Conservation (phyloP, 306 rosid species). For the Quercus suber region DNA sequence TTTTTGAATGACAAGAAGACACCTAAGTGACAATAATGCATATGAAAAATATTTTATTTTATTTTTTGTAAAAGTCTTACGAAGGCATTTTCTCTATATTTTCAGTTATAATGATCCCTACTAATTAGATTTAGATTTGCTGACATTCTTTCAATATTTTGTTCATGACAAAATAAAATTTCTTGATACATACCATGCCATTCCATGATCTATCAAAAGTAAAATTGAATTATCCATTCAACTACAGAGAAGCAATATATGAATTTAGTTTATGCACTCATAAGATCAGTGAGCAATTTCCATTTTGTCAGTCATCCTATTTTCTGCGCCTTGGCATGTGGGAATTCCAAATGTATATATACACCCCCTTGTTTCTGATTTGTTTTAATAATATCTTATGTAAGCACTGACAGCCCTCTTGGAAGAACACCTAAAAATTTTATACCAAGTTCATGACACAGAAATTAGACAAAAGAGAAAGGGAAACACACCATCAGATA, state of each 20-base stretch:
- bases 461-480: background rate
- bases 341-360: background rate
- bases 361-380: background rate
- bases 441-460: background rate
- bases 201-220: background rate
- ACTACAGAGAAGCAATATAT: background rate
- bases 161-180: background rate
- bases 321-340: background rate
- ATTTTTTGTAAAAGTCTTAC: too few relatives aligned
- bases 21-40: background rate
- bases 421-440: background rate
- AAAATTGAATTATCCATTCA: background rate
- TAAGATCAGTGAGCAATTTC: background rate
- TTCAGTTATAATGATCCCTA: background rate
- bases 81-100: background rate
- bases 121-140: background rate
- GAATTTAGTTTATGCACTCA: background rate
- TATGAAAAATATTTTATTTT: background rate
- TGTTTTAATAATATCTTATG: background rate
- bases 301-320: background rate
- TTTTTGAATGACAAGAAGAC: background rate
- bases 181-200: background rate
- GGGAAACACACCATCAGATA: background rate
- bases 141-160: background rate
- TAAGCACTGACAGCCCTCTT: background rate